Conservation (phyloP, 164 flowering plant genomes). For the Liquidambar formosana region DNA sequence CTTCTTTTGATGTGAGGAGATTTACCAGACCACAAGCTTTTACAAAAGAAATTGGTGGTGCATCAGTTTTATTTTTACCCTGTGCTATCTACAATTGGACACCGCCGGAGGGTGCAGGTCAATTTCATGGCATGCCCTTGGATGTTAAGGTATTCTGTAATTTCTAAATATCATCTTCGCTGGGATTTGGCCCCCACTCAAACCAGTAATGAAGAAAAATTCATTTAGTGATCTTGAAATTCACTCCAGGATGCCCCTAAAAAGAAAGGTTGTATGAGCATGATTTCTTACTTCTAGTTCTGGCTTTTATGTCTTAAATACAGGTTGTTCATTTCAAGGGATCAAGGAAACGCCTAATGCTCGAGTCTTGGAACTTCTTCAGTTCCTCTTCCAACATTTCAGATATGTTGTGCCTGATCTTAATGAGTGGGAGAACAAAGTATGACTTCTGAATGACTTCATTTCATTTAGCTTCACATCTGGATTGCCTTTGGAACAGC, state of each 20-base stretch:
- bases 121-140: constrained; percentile 99
- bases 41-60: constrained; percentile 50
- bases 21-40: constrained; percentile 63
- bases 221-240: too few relatives aligned
- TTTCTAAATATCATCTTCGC: not conserved
- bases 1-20: constrained; percentile 61
- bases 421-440: constrained; percentile 85
- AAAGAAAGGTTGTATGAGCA: too few relatives aligned
- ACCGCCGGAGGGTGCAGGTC: constrained; percentile 98
- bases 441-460: constrained; percentile 60
- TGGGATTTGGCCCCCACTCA: too few relatives aligned
- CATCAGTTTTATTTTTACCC: constrained; percentile 77
- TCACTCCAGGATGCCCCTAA: too few relatives aligned
- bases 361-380: constrained; percentile 89
- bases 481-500: not conserved
- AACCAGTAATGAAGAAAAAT: not conserved
- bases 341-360: constrained; percentile 96
- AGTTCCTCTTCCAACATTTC: constrained; percentile 52
- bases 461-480: not conserved
- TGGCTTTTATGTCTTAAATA: too few relatives aligned
- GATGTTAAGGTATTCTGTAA: constrained; percentile 70
- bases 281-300: too few relatives aligned
- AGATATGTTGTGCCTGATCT: constrained; percentile 82
- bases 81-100: constrained; percentile 91
- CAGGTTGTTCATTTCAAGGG: constrained; percentile 99